These are phyloP conservation scores for Microcos paniculata DNA, from an alignment of 345 rosid genomes.

Conservation along the genomic window DNA sequence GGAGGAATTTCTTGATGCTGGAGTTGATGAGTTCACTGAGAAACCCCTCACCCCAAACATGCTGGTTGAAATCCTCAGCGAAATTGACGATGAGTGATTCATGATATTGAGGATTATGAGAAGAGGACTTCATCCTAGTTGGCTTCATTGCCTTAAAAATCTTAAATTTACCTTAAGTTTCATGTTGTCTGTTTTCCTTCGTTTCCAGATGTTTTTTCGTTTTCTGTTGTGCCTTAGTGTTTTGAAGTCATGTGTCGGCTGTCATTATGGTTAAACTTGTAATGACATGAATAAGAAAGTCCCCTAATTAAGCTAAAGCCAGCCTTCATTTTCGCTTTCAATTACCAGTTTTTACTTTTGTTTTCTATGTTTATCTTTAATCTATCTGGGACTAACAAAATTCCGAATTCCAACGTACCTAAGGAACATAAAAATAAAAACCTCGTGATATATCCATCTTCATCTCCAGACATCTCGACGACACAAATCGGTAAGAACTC, in stretches of 20 bases:
- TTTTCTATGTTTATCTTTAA: too few species aligned
- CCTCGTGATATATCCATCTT: too few species aligned
- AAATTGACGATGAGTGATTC: too few species aligned
- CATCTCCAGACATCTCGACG: too few species aligned
- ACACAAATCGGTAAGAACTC: too few species aligned
- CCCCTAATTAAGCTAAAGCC: not conserved
- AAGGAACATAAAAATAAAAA: too few species aligned
- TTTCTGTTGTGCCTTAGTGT: not conserved
- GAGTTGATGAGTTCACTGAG: slow-evolving; percentile 5
- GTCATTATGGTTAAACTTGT: not conserved
- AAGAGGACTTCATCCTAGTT: not conserved
- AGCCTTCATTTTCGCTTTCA: not conserved
- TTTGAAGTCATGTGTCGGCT: too few species aligned
- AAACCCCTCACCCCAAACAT: slow-evolving; percentile 4
- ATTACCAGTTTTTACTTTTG: not conserved
- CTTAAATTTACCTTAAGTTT: not conserved
- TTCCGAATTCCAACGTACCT: too few species aligned
- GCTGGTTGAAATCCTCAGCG: slow-evolving; percentile 16
- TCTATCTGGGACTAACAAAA: too few species aligned
- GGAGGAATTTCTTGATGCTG: slow-evolving; percentile 16
- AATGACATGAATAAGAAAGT: too few species aligned
- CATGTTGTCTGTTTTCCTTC: not conserved
- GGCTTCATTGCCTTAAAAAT: not conserved
- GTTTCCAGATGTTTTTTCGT: not conserved
- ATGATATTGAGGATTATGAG: not conserved